Percentiles rank a stretch among this genome's conserved stretches.
These are phyloP conservation scores for Ramicandelaber brevisporus DNA, from an alignment of 192 early-diverging fungal species.

Conservation along the genomic window DNA sequence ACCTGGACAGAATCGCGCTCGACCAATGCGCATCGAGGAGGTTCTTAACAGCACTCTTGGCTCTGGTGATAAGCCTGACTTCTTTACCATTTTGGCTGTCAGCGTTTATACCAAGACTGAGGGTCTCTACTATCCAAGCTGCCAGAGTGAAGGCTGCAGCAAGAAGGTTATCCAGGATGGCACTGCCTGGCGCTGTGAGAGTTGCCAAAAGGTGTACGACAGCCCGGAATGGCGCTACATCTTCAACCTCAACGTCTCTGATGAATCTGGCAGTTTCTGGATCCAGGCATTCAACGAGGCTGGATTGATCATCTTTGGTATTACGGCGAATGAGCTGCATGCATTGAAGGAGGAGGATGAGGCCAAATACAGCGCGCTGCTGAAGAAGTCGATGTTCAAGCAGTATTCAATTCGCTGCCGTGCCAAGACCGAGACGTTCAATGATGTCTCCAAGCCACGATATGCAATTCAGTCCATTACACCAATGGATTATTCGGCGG, in stretches of 20 bases:
- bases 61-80: constrained; percentile 38
- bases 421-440: constrained; percentile 60
- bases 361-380: constrained; percentile 16
- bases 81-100: constrained; percentile 39
- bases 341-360: constrained; percentile 21
- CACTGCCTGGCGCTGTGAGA: constrained; percentile 68
- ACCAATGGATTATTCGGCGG: constrained; percentile 31
- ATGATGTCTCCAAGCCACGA: constrained; percentile 26
- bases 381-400: constrained; percentile 34
- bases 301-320: constrained; percentile 36
- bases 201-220: constrained; percentile 43
- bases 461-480: constrained; percentile 14
- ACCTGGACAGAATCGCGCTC: constrained; percentile 6
- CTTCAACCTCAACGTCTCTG: constrained; percentile 34
- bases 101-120: constrained; percentile 49
- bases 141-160: constrained; percentile 47
- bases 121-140: constrained; percentile 61
- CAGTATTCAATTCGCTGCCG: constrained; percentile 43
- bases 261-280: constrained; percentile 60
- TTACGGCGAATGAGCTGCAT: constrained; percentile 37
- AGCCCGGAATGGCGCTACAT: constrained; percentile 68
- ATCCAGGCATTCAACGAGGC: constrained; percentile 69
- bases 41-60: constrained; percentile 47
- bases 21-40: constrained; percentile 33
- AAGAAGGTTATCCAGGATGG: constrained; percentile 62